Evolutionary conservation across 2,329 filamentous ascomycete genomes (phyloP).

Genomic region (Hypoxylon rubiginosum): DNA sequence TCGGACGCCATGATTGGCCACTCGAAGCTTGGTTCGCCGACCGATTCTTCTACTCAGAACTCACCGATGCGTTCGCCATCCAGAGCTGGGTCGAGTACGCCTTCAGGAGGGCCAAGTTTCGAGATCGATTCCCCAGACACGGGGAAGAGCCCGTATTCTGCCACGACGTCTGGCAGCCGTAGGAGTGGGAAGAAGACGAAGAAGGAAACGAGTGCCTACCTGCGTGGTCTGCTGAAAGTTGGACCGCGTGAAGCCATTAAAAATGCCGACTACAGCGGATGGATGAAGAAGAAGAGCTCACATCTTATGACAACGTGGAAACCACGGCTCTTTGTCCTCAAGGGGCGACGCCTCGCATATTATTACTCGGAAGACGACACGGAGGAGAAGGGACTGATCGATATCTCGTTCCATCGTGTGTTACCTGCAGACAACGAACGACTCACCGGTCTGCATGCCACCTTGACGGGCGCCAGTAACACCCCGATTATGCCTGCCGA

Average conservation of each 20-base stretch:
- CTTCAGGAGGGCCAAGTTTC: conserved; percentile 76
- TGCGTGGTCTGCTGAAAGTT: conserved; percentile 85
- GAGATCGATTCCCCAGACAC: conserved; percentile 82
- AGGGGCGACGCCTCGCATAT: conserved; percentile 90
- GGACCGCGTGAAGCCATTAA: conserved; percentile 85
- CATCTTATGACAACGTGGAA: conserved; percentile 99
- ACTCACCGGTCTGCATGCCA: conserved; percentile 90
- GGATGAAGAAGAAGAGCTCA: conserved; percentile 99
- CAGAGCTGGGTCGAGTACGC: conserved; percentile 81
- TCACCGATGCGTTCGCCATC: conserved; percentile 74
- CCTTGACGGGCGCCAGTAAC: conserved; percentile 86
- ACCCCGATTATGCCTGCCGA: conserved; percentile 69
- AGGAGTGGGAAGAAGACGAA: conserved; percentile 77
- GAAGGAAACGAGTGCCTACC: conserved; percentile 95
- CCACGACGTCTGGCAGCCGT: conserved; percentile 62
- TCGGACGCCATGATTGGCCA: conserved; percentile 78
- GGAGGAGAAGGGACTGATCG: conserved; percentile 94
- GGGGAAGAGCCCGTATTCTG: conserved; percentile 67
- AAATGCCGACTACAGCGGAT: conserved; percentile 92
- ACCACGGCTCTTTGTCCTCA: conserved; percentile 92
- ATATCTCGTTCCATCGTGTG: conserved; percentile 98
- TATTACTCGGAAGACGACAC: conserved; percentile 95
- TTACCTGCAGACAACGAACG: conserved; percentile 92
- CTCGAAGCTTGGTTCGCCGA: conserved; percentile 65
- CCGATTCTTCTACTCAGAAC: conserved; percentile 65